Evolutionary conservation across 1,284 basidiomycete species (phyloP).

Genomic region (Sporisorium iseilematis-ciliati): DNA sequence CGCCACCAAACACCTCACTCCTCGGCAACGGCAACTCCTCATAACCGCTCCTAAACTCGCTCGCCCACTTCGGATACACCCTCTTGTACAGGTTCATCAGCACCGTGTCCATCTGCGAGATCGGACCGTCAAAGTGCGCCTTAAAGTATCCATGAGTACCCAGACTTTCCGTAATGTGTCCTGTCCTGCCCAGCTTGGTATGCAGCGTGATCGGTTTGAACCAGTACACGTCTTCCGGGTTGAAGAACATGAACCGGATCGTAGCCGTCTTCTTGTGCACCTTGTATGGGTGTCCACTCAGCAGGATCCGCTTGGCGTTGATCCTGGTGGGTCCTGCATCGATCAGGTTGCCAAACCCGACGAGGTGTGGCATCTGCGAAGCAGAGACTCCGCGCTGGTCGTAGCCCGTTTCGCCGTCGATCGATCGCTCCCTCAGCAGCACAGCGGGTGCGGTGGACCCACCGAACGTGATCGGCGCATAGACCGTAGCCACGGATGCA

Average conservation of each 20-base stretch:
- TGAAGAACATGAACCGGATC: constrained; percentile 99
- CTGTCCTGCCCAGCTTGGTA: constrained; percentile 91
- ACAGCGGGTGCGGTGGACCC: constrained; percentile 70
- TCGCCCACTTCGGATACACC: constrained; percentile 84
- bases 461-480: constrained; percentile 90
- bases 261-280: constrained; percentile 98
- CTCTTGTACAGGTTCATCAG: constrained; percentile 72
- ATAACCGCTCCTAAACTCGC: constrained; percentile 19
- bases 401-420: constrained; percentile 60
- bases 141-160: constrained; percentile 99
- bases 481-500: constrained; percentile 79
- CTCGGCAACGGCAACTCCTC: constrained; percentile 35
- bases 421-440: constrained; percentile 50
- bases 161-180: constrained; percentile 89
- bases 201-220: constrained; percentile 92
- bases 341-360: constrained; percentile 89
- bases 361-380: constrained; percentile 75
- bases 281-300: constrained; percentile 96
- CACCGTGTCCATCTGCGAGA: constrained; percentile 85
- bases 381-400: constrained; percentile 63
- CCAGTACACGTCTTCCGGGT: constrained; percentile 91
- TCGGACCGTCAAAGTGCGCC: constrained; percentile 90
- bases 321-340: constrained; percentile 85
- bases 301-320: constrained; percentile 89
- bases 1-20: constrained; percentile 19